A percentile compares a stretch with the other conserved stretches of the same genome.
phyloP scores from a whole-genome alignment of 768 basidiomycete genomes.

The Auricularia heimuer region DNA sequence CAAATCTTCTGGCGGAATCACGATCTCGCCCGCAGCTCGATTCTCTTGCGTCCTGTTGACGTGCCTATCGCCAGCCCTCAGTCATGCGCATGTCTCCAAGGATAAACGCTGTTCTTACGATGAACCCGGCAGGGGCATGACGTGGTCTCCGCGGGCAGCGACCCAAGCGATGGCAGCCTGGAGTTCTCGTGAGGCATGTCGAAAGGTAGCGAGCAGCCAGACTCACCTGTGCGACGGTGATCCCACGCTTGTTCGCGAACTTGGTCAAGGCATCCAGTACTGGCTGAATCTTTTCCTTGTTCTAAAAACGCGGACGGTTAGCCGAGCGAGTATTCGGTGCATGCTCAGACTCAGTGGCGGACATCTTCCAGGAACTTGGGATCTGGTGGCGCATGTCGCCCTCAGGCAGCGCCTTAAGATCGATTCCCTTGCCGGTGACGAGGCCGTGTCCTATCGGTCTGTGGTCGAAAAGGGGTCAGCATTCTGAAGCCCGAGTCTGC shows the following conservation, averaged over 20 bases:
- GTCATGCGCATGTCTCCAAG: not conserved
- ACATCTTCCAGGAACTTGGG: too few relatives aligned
- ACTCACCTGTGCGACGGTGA: not conserved
- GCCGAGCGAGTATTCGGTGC: constrained; percentile 8
- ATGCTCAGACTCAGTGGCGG: too few relatives aligned
- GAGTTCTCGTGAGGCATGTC: constrained; percentile 7
- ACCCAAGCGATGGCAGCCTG: constrained; percentile 29
- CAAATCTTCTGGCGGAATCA: constrained; percentile 32
- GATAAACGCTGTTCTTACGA: constrained; percentile 20
- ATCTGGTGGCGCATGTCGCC: too few relatives aligned
- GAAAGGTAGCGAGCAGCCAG: not conserved
- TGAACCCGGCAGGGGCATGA: constrained; percentile 32
- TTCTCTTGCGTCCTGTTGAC: constrained; percentile 37
- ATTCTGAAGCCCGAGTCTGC: not conserved
- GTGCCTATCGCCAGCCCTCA: constrained; percentile 16
- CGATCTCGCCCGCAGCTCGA: constrained; percentile 30
- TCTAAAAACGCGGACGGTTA: constrained; percentile 18
- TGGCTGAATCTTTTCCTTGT: too few relatives aligned
- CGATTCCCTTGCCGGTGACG: constrained; percentile 35
- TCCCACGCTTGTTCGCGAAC: not conserved
- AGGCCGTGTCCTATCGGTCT: constrained; percentile 49
- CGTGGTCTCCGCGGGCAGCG: constrained; percentile 28
- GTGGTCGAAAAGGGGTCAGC: not conserved
- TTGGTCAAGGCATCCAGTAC: too few relatives aligned
- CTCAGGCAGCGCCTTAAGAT: constrained; percentile 17